Evolutionary conservation across 192 early-diverging fungal species (phyloP), one percentile per base, ranked within the genome.

Genomic region (Backusella tuberculispora): DNA sequence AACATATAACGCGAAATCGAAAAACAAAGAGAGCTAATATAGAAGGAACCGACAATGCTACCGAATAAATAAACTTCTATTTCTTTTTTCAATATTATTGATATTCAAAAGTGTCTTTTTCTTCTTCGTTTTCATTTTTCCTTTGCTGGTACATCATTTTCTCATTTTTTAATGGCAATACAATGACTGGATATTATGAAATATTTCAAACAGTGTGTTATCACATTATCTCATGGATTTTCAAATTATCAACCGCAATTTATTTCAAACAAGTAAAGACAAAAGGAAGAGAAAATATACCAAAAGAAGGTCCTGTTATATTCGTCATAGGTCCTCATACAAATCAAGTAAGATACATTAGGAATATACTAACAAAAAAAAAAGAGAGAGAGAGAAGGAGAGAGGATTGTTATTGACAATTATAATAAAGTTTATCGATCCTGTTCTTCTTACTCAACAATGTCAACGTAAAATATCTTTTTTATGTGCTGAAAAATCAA

Each of bases 181-280:
- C 13, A 4, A 60, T 60, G 53, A 3, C 13, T 60, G 53, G 26
- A 19, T 26, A 60, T 60, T 4, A 60, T 60, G 53, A 60, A 10
- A 21, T 60, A 60, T 60, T 46, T 6, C 42, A 45, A 13, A 73
- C 12, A 19, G n/a, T 45, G 2, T 46, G 42, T 13, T 94, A 95
- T 80, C 91, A 94, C 80, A 66, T 91, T 56, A 85, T 88, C 45
- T 79, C 85, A 9, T 85, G 82, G 78, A 88, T 94, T 76, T 93
- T 92, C 80, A 89, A 83, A 53, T 77, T 88, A 9, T 81, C 92
- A 2, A 81, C 92, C n/a, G 87, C 89, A 38, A 85, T 95, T 77
- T 95, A 95, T 77, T 97, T 98, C 76, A 84, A 96, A 38, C 96
- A 99, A 83, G 91, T 99, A 70, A 88, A 90, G 38, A 87, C 88